Percentiles rank a stretch among this genome's conserved stretches.
Conservation (phyloP, 208 protist genomes). For the Trypanosoma platydactyli region DNA sequence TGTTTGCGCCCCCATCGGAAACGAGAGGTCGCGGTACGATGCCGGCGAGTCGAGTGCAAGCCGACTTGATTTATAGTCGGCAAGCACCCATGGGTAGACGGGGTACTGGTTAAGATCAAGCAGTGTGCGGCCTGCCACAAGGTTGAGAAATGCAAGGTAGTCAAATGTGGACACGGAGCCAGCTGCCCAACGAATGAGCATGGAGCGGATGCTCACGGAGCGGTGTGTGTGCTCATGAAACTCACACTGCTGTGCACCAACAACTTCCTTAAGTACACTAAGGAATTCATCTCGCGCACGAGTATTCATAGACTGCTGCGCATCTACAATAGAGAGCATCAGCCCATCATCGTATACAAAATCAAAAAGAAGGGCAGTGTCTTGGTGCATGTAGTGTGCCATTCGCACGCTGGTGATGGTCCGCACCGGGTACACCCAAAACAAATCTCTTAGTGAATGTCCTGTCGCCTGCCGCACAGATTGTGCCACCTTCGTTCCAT, state of each 20-base stretch:
- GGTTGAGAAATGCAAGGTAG: constrained; percentile 94
- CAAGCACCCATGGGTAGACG: constrained; percentile 95
- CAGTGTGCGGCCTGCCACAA: constrained; percentile 82
- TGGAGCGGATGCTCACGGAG: constrained; percentile 47
- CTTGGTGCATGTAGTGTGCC: constrained; percentile 85
- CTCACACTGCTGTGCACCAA: constrained; percentile 34
- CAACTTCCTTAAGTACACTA: constrained; percentile 55
- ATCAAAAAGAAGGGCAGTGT: constrained; percentile 75
- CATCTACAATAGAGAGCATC: constrained; percentile 83
- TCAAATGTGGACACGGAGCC: constrained; percentile 93
- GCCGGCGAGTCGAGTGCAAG: constrained; percentile 67
- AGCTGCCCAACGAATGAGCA: constrained; percentile 90
- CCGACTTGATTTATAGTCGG: constrained; percentile 78
- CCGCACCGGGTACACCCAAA: constrained; percentile 61
- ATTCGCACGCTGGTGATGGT: constrained; percentile 63
- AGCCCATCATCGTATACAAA: constrained; percentile 70
- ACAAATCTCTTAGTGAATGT: constrained; percentile 63
- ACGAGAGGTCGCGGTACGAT: constrained; percentile 92
- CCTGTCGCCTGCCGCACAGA: constrained; percentile 80
- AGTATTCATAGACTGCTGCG: constrained; percentile 86
- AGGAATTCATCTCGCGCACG: constrained; percentile 73
- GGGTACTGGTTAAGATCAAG: constrained; percentile 95
- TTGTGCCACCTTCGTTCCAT: constrained; percentile 80
- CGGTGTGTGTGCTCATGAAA: constrained; percentile 71
- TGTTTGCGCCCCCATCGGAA: constrained; percentile 96